Conservation (phyloP, 2,329 filamentous ascomycete genomes). For the Tolypocladium ovalisporum region DNA sequence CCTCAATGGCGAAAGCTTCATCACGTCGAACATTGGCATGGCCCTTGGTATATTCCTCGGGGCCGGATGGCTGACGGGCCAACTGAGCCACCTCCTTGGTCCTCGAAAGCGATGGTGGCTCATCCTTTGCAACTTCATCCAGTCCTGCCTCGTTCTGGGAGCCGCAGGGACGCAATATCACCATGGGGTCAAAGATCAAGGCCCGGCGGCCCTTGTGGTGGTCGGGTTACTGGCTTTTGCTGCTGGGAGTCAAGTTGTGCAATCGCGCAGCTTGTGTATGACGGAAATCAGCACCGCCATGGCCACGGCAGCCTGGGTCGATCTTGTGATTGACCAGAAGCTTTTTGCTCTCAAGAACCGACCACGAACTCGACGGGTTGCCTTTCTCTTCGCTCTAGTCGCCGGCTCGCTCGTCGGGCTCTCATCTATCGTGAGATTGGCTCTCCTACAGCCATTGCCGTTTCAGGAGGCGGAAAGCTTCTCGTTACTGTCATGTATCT, state of each 20-base stretch:
- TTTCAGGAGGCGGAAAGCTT: conserved; percentile 14
- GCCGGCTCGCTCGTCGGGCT: conserved; percentile 41
- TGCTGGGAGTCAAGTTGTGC: conserved; percentile 47
- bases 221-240: conserved; percentile 43
- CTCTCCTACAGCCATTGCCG: conserved; percentile 11
- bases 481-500: conserved; percentile 11
- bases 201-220: conserved; percentile 28
- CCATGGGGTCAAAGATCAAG: conserved; percentile 23
- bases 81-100: conserved; percentile 41
- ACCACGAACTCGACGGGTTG: conserved; percentile 34
- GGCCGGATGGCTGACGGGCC: conserved; percentile 44
- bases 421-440: conserved; percentile 24
- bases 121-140: conserved; percentile 40
- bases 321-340: conserved; percentile 43
- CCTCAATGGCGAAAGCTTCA: conserved; percentile 36
- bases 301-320: conserved; percentile 53
- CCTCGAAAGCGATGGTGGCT: conserved; percentile 42
- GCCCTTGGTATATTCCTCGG: conserved; percentile 45
- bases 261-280: conserved; percentile 41
- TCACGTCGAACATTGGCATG: conserved; percentile 41
- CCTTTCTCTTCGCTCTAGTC: conserved; percentile 37
- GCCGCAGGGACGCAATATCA: conserved; percentile 37
- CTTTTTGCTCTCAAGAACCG: conserved; percentile 36
- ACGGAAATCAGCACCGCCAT: conserved; percentile 55
- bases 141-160: conserved; percentile 41